Evolutionary conservation across 140 eudicot species (phyloP).

Genomic region (Ambrosia hybrid): DNA sequence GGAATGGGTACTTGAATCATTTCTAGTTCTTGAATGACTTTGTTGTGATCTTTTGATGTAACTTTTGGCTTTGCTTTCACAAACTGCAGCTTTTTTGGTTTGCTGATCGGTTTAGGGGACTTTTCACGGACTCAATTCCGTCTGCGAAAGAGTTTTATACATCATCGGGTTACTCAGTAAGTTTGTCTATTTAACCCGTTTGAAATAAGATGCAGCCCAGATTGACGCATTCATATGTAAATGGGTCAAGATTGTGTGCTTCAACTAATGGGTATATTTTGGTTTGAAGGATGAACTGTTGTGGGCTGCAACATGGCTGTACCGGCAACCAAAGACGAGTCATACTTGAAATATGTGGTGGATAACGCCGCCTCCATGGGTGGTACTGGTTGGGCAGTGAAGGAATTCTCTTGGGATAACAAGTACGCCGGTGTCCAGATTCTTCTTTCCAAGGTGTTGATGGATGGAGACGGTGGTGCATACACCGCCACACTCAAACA

Average conservation of each 20-base stretch:
- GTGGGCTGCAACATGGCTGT: constrained; percentile 97
- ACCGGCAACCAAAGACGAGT: constrained; percentile 74
- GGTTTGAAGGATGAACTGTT: constrained; percentile 67
- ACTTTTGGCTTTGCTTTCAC: constrained; percentile 2
- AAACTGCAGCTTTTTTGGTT: constrained; percentile 73
- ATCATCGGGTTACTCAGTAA: constrained; percentile 72
- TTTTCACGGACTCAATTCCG: constrained; percentile 58
- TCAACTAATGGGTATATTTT: neutral
- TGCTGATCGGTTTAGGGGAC: constrained; percentile 81
- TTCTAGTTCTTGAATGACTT: constrained; percentile 9
- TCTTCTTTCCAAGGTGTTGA: constrained; percentile 78
- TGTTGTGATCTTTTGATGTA: constrained; percentile 5
- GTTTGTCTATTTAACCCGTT: constrained; percentile 20
- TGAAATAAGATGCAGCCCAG: neutral
- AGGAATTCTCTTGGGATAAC: constrained; percentile 90
- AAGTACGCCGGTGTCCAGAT: constrained; percentile 88
- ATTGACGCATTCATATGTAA: neutral
- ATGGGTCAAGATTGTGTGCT: neutral
- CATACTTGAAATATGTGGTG: constrained; percentile 65
- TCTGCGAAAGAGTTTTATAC: constrained; percentile 54
- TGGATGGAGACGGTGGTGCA: constrained; percentile 70
- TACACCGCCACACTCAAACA: constrained; percentile 61
- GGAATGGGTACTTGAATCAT: neutral
- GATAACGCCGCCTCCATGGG: constrained; percentile 73
- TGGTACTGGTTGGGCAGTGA: constrained; percentile 89